Conservation (phyloP, 78 protist species). For the Chrysochromulina parva region DNA sequence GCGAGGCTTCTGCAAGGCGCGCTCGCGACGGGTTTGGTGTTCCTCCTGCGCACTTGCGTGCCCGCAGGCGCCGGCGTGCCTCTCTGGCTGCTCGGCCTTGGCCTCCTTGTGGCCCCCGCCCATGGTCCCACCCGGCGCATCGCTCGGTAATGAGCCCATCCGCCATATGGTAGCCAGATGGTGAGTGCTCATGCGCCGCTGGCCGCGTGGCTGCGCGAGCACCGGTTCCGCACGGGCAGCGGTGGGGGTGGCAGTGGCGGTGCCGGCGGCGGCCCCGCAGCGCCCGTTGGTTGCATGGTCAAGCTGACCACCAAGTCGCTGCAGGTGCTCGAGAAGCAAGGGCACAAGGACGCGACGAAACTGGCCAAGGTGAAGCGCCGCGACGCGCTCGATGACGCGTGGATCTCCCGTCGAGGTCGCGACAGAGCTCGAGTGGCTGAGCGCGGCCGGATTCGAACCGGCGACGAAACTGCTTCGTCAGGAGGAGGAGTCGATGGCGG, state of each 20-base stretch:
- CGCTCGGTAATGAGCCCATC: not conserved
- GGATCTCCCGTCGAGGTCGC: not conserved
- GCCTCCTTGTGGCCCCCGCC: not conserved
- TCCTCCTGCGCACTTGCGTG: not conserved
- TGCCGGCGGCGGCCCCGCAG: not conserved
- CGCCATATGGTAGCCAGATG: no score
- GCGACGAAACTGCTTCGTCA: not conserved
- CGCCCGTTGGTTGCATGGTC: not conserved
- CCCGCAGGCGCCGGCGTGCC: not conserved
- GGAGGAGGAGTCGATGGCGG: not conserved
- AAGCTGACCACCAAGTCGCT: not conserved
- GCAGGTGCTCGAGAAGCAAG: not conserved
- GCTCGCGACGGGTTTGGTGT: not conserved
- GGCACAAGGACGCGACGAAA: not conserved
- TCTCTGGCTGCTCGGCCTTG: not conserved
- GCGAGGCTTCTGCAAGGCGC: no score
- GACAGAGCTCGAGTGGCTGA: not conserved
- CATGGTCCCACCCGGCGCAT: no score
- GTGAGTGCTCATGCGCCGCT: not conserved
- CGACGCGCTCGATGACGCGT: not conserved
- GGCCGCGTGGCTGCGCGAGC: not conserved
- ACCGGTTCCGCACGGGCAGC: not conserved
- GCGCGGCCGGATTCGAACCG: not conserved
- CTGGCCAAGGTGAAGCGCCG: not conserved
- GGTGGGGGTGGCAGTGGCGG: not conserved